Conservation (phyloP, 768 basidiomycete species). For the Wakefieldia striispora region DNA sequence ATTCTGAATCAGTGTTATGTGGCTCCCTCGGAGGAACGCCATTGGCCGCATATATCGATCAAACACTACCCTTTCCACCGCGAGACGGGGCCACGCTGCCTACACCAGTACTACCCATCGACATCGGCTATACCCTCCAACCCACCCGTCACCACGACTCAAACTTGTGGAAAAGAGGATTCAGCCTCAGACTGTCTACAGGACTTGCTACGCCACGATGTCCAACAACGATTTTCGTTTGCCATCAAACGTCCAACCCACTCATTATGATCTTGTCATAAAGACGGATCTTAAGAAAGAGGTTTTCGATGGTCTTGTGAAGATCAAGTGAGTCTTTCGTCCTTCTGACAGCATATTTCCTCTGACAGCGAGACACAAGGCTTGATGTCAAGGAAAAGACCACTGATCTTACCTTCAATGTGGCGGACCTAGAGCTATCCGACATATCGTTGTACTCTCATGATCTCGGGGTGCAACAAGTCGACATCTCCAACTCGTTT, state of each 20-base stretch:
- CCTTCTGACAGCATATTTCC: background rate
- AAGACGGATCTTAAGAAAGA: slow-evolving; percentile 80
- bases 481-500: slow-evolving; percentile 44
- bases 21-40: too few species aligned
- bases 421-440: slow-evolving; percentile 55
- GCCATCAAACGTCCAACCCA: slow-evolving; percentile 63
- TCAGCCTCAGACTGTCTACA: background rate
- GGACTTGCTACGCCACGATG: slow-evolving; percentile 12
- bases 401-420: slow-evolving; percentile 62
- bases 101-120: background rate
- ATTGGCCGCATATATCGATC: too few species aligned
- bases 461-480: slow-evolving; percentile 47
- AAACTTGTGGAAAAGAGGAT: too few species aligned
- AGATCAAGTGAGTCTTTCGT: slow-evolving; percentile 52
- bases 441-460: slow-evolving; percentile 56
- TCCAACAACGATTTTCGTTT: slow-evolving; percentile 43
- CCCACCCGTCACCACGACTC: background rate
- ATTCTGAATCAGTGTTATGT: too few species aligned
- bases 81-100: too few species aligned
- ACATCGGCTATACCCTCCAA: background rate
- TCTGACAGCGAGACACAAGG: slow-evolving; percentile 34
- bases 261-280: slow-evolving; percentile 76
- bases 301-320: slow-evolving; percentile 74
- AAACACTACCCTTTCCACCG: too few species aligned
- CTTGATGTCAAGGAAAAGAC: slow-evolving; percentile 64